Conservation (phyloP, 352 stramenopile genomes). For the Phytophthora sojae region DNA sequence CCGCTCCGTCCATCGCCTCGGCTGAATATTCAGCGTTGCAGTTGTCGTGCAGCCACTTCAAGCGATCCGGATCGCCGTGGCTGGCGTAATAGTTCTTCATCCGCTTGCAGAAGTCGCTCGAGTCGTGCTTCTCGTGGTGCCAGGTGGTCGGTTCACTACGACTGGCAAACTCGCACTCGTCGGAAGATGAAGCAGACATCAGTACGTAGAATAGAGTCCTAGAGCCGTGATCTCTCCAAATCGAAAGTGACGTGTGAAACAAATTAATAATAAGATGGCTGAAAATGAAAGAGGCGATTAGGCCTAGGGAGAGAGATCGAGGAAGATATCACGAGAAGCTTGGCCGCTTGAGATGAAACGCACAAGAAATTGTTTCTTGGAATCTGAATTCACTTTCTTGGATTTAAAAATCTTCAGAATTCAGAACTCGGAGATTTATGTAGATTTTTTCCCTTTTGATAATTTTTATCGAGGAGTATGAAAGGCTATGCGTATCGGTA, state of each 20-base stretch:
- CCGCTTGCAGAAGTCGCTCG: conserved; percentile 2
- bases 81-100: conserved; percentile 20
- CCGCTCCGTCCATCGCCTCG: conserved; percentile 25
- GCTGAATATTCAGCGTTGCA: conserved; percentile 1
- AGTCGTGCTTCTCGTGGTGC: conserved; percentile 10
- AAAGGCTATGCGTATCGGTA: neutral
- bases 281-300: neutral
- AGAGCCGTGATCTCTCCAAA: neutral
- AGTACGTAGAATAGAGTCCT: neutral
- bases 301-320: neutral
- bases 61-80: neutral
- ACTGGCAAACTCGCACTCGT: neutral
- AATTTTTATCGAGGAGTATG: neutral
- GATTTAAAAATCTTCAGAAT: no score
- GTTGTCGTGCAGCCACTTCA: conserved; percentile 24
- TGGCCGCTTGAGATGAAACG: no score
- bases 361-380: no score
- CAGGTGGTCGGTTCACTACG: neutral
- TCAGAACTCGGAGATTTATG: no score
- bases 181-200: neutral
- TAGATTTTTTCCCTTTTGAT: no score
- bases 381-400: no score
- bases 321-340: neutral
- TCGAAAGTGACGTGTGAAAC: neutral
- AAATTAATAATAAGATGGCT: neutral